phyloP scores from a whole-genome alignment of 2,329 filamentous ascomycete species.

The Xylaria sp. region DNA sequence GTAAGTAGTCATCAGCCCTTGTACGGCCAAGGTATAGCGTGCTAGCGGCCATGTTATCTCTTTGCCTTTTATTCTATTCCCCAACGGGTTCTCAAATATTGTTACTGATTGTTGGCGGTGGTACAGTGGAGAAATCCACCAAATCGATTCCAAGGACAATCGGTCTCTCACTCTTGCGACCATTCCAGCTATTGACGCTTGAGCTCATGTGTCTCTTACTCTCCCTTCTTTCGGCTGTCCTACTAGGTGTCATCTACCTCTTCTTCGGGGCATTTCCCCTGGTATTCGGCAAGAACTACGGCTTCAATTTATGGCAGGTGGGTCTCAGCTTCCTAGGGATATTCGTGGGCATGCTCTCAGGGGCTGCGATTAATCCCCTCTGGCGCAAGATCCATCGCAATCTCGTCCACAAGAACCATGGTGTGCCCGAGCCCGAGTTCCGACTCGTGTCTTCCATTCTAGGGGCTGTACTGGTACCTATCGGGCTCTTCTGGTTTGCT shows the following conservation, averaged over 20 bases:
- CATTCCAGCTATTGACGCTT: constrained; percentile 80
- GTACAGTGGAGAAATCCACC: constrained; percentile 70
- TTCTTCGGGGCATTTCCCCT: constrained; percentile 91
- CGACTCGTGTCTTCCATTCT: constrained; percentile 79
- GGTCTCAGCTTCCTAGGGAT: constrained; percentile 83
- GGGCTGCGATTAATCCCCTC: constrained; percentile 71
- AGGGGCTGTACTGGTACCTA: constrained; percentile 81
- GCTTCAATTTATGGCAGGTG: constrained; percentile 80
- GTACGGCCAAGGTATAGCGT: neutral
- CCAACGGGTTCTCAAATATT: neutral
- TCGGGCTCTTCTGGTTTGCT: constrained; percentile 87
- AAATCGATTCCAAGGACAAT: constrained; percentile 74
- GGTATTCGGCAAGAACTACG: constrained; percentile 79
- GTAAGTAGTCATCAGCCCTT: constrained; percentile 26
- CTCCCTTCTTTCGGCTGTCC: constrained; percentile 82
- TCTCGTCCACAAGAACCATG: constrained; percentile 64
- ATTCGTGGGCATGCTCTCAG: constrained; percentile 73
- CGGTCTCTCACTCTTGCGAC: constrained; percentile 69
- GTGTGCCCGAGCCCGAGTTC: constrained; percentile 84
- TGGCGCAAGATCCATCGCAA: constrained; percentile 70
- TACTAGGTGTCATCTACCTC: constrained; percentile 89
- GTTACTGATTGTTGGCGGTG: constrained; percentile 7
- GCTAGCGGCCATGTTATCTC: neutral
- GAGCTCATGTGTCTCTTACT: constrained; percentile 89
- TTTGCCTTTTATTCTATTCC: no score